Base-by-base conservation (phyloP, 2,329 filamentous ascomycete genomes). In the Nakataea oryzae region DNA sequence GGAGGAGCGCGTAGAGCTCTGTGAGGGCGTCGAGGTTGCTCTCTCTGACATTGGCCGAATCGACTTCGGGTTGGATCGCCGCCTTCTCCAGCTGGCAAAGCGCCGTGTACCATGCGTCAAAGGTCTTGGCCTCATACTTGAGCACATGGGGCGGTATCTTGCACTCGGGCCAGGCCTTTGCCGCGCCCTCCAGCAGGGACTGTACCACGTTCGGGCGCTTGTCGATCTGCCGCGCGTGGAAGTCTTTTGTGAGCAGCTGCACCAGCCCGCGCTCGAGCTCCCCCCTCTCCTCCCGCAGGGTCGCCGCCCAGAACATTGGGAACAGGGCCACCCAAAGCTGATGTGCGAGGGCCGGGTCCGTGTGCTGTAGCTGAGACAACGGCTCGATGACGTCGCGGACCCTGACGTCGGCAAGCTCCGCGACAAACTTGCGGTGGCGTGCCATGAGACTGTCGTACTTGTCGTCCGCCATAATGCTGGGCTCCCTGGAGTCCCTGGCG, bases 31-130 rank as follows among this genome's bases (percentile, higher is more conserved):
- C 95, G 6, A 97, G 82, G 67, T 96, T 97, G 75, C 93, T 97
- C 73, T 99, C 96, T 34, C 92, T 84, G 26, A 96, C 89, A 57
- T 85, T 86, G 1, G 90, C 79, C 1, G 93, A 96, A 69, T 97
- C 93, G 54, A 92, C 85, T 61, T 92, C 84, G 0, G 95, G 93
- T 60, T 86, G 86, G 70, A 96, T 88, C 11, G 91, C 92, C 30
- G 89, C 86, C 63, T 96, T 91, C 73, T 99, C 95, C 65, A 99
- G 85, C 69, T 95, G 93, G 17, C 89, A 87, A 27, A 96, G 83
- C 17, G 91, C 91, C n/a, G 91, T 93, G 72, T 99, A 99, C 96
- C 95, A 99, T 0, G 89, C 90, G 74, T 97, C 93, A 71, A 96
- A 99, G 0, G 91, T 96, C 73, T 90, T 91, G 26, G 92, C 93